These are phyloP conservation scores for Fusarium napiforme DNA, from an alignment of 2,329 filamentous ascomycete genomes.

Conservation along the genomic window DNA sequence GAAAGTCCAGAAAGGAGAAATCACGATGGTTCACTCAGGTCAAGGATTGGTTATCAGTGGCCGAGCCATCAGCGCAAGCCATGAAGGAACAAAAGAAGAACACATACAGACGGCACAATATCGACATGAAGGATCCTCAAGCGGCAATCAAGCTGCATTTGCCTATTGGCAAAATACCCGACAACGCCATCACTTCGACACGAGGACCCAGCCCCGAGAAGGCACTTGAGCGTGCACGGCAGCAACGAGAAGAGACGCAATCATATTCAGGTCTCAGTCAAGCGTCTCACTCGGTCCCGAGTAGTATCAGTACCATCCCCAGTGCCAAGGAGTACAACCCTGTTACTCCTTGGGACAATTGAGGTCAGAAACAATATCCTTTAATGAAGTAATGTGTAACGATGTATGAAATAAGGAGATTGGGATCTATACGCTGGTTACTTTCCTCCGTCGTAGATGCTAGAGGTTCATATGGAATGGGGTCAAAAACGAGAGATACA, in stretches of 20 bases:
- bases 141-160: conserved; percentile 59
- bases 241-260: conserved; percentile 47
- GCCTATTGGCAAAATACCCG: conserved; percentile 58
- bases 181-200: conserved; percentile 58
- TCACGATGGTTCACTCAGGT: conserved; percentile 55
- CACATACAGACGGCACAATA: conserved; percentile 56
- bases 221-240: conserved; percentile 50
- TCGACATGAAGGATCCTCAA: conserved; percentile 56
- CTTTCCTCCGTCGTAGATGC: conserved; percentile 14
- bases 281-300: conserved; percentile 49
- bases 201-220: conserved; percentile 60
- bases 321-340: conserved; percentile 47
- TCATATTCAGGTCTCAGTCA: conserved; percentile 44
- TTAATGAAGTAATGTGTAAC: conserved; percentile 12
- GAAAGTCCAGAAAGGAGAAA: conserved; percentile 46
- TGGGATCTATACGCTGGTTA: conserved; percentile 7
- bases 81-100: conserved; percentile 59
- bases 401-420: conserved; percentile 8
- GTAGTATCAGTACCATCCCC: conserved; percentile 48
- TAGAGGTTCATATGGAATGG: conserved; percentile 6
- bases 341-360: conserved; percentile 50
- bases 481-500: conserved; percentile 3
- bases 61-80: conserved; percentile 62
- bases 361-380: background rate
- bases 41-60: conserved; percentile 61